Conservation (phyloP, 2,329 filamentous ascomycete species). For the Fusarium compactum region DNA sequence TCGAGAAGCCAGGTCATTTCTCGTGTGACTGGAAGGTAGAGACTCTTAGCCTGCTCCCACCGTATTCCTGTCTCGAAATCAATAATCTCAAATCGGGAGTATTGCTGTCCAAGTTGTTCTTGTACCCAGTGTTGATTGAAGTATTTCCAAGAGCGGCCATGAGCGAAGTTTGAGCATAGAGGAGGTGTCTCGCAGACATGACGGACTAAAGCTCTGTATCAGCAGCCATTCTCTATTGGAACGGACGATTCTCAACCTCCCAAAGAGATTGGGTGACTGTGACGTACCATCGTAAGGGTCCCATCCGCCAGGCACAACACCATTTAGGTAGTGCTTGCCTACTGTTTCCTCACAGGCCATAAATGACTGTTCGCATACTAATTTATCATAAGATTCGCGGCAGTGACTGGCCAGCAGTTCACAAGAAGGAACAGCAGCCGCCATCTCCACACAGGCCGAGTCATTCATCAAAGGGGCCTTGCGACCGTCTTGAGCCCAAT, state of each 20-base stretch:
- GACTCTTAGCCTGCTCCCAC: background rate
- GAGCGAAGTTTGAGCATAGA: background rate
- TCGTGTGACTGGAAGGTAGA: slow-evolving; percentile 6
- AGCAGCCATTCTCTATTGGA: too few relatives aligned
- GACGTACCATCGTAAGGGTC: slow-evolving; percentile 10
- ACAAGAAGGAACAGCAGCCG: slow-evolving; percentile 6
- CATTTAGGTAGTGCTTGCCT: background rate
- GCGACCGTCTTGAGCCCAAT: slow-evolving; percentile 4
- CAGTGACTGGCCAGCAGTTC: background rate
- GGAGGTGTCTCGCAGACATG: background rate
- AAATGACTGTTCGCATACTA: background rate
- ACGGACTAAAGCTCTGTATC: background rate
- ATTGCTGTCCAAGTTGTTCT: background rate
- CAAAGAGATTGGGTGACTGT: too few relatives aligned
- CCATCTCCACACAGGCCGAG: slow-evolving; percentile 3
- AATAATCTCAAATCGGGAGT: background rate
- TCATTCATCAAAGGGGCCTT: slow-evolving; percentile 12
- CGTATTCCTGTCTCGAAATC: background rate
- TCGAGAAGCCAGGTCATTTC: slow-evolving; percentile 6
- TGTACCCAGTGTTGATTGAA: slow-evolving; percentile 6
- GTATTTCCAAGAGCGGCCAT: background rate
- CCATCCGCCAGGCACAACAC: slow-evolving; percentile 3
- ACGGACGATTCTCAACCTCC: too few relatives aligned
- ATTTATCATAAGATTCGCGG: background rate
- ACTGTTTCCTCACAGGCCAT: background rate